Evolutionary conservation across 2,329 filamentous ascomycete genomes (phyloP).

Genomic region (Emergomyces orientalis): DNA sequence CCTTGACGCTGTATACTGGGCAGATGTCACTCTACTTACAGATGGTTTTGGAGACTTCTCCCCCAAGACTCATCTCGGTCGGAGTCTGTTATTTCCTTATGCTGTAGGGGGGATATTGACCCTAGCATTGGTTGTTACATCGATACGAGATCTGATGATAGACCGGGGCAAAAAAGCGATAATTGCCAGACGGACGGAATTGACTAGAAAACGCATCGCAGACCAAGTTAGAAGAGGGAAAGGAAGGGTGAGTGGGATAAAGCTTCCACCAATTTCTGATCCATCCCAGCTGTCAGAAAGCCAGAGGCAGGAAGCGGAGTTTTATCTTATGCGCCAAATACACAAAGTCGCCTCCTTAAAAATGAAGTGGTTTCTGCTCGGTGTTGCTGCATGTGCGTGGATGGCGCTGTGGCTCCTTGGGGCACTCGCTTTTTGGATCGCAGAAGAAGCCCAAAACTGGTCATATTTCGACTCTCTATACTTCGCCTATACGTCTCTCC

Average conservation of each 20-base stretch:
- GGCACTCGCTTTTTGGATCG: constrained; percentile 29
- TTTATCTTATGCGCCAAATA: constrained; percentile 40
- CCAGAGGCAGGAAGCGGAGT: constrained; percentile 27
- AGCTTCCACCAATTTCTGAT: constrained; percentile 9
- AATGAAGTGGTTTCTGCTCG: constrained; percentile 35
- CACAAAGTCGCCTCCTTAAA: constrained; percentile 34
- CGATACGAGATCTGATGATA: constrained; percentile 30
- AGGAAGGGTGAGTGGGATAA: constrained; percentile 9
- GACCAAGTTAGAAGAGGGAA: constrained; percentile 18
- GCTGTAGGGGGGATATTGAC: constrained; percentile 30
- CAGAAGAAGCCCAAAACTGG: constrained; percentile 26
- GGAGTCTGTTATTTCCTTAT: constrained; percentile 28
- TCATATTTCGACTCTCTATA: constrained; percentile 33
- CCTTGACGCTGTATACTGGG: constrained; percentile 29
- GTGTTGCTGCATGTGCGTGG: constrained; percentile 31
- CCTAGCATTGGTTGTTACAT: constrained; percentile 28
- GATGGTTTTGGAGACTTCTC: constrained; percentile 28
- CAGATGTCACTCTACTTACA: constrained; percentile 29
- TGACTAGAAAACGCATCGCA: constrained; percentile 25
- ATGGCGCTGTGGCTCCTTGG: constrained; percentile 38
- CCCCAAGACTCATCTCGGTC: constrained; percentile 27
- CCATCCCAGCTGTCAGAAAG: constrained; percentile 16
- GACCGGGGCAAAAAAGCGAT: constrained; percentile 33
- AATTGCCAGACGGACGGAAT: constrained; percentile 27
- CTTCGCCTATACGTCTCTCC: constrained; percentile 31